Evolutionary conservation across 306 rosid species (phyloP), one percentile per base, ranked within the genome.

Genomic region (Inga oerstediana): DNA sequence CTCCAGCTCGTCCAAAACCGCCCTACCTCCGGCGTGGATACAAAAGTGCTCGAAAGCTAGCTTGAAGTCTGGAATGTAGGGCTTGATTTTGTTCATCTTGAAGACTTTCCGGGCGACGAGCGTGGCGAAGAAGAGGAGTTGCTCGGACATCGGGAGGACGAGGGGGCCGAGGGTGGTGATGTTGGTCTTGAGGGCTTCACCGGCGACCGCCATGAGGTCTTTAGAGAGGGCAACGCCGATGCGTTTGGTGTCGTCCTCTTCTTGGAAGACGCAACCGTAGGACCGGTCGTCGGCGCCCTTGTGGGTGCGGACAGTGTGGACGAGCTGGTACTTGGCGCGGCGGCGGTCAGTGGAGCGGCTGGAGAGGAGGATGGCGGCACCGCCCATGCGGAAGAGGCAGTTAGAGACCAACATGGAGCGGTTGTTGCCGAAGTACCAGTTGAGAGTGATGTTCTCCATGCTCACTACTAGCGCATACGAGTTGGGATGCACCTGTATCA

Each of bases 61-160:
- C 85, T 93, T 93, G 81, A 95, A 93, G 76, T 95, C 94, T 0
- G 98, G 98, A 12, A 93, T 93, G 61, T 95, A 95, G 0, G 97
- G 95, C 41, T 91, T 93, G 44, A 94, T 89, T 62, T 90, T 93
- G 83, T 90, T 93, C 85, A 89, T 80, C 79, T 92, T 93, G 14
- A 95, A 81, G 5, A 92, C 86, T 58, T 90, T 92, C 8, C 97
- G 84, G 0, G 87, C 97, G 0, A 93, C 90, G 30, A 91, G 78
- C 1, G 95, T 93, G 0, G 72, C 89, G 24, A 95, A 90, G 49
- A 93, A 95, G 5, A 91, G 89, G 1, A 93, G 86, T 37, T 95
- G 97, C 7, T 95, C 98, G 0, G 97, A 93, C 98, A 93, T 90
- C 9, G 98, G 98, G 15, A 95, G 97, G 75, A 93, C 98, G 2